A percentile compares a stretch with the other conserved stretches of the same genome.
These are phyloP conservation scores for Xylariaceae sp. DNA, from an alignment of 2,329 filamentous ascomycete genomes.

Conservation along the genomic window DNA sequence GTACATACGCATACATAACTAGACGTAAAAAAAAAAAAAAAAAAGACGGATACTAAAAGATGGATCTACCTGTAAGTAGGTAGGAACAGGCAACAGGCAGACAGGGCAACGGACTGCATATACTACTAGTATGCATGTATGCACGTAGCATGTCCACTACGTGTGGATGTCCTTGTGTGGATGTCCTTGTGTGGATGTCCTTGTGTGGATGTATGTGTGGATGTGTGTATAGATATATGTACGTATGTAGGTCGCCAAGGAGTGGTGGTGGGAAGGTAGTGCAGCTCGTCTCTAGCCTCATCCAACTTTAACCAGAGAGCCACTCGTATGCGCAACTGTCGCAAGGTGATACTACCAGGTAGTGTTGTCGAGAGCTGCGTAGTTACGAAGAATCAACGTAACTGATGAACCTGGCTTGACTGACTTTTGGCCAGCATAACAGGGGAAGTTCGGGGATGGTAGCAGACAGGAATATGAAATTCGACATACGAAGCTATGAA, in stretches of 20 bases:
- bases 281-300: neutral
- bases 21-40: neutral
- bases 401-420: too few relatives aligned
- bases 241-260: neutral
- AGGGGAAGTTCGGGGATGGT: too few relatives aligned
- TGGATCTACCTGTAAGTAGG: neutral
- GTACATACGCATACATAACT: neutral
- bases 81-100: slow-evolving; percentile 1
- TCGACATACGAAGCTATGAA: neutral
- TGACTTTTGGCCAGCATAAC: too few relatives aligned
- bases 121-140: too few relatives aligned
- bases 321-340: neutral
- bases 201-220: slow-evolving; percentile 1
- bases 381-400: neutral
- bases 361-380: neutral
- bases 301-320: neutral
- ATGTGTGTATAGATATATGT: neutral
- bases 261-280: neutral
- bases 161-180: too few relatives aligned
- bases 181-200: too few relatives aligned
- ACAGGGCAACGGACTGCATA: too few relatives aligned
- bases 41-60: neutral
- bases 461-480: neutral
- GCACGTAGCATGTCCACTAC: too few relatives aligned
- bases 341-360: neutral